Percentiles rank a stretch among this genome's conserved stretches.
Conservation (phyloP, 495 filamentous ascomycete genomes). For the Hypoxylon trugodes region DNA sequence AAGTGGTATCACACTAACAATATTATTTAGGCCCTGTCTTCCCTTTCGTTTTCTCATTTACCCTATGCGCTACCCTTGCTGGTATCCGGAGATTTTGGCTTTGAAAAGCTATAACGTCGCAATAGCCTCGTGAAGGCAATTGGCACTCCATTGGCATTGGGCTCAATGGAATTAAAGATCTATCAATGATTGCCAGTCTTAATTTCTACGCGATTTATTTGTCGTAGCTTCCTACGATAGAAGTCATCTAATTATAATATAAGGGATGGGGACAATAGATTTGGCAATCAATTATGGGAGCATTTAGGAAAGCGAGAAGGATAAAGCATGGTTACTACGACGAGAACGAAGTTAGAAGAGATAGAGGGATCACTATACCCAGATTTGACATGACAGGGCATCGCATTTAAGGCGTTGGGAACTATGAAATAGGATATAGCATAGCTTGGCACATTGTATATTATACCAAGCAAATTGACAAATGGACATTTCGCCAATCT, state of each 20-base stretch:
- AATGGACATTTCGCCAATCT: no score
- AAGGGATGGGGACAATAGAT: no score
- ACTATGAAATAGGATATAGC: background rate
- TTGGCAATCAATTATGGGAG: background rate
- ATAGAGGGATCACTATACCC: conserved; percentile 8
- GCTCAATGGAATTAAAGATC: background rate
- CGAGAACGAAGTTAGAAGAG: conserved; percentile 5
- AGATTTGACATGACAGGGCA: conserved; percentile 14
- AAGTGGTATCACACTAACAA: no score
- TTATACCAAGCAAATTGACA: no score
- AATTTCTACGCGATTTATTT: no score
- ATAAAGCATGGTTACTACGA: background rate
- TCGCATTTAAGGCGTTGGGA: conserved; percentile 1
- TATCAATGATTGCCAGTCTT: no score
- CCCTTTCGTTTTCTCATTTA: conserved; percentile 16
- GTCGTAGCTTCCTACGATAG: no score
- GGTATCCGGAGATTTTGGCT: conserved; percentile 34
- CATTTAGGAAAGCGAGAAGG: conserved; percentile 6
- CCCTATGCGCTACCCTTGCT: conserved; percentile 31
- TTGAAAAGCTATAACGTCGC: conserved; percentile 19
- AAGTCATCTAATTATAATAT: no score
- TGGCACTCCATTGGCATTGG: background rate
- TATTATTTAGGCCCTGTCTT: conserved; percentile 28
- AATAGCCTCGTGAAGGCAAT: background rate
- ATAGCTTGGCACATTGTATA: no score